These are phyloP conservation scores for Athelia psychrophila DNA, from an alignment of 1,284 basidiomycete species.

Conservation along the genomic window DNA sequence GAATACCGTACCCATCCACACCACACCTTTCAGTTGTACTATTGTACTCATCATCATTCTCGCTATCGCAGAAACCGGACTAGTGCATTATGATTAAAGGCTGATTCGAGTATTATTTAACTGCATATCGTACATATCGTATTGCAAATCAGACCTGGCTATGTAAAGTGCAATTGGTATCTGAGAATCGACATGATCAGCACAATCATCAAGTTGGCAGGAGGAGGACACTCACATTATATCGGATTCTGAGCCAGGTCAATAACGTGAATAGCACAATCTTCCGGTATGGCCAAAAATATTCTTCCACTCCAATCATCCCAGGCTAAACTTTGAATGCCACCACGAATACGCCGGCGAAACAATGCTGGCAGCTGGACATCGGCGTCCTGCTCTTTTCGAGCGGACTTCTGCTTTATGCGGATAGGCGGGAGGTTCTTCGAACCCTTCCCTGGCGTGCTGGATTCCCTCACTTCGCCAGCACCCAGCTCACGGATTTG, in stretches of 20 bases:
- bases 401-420: background rate
- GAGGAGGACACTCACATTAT: conserved; percentile 24
- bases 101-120: conserved; percentile 27
- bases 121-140: conserved; percentile 12
- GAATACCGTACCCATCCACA: background rate
- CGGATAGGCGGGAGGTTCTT: background rate
- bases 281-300: conserved; percentile 28
- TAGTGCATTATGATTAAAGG: conserved; percentile 16
- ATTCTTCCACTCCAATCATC: conserved; percentile 42
- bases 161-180: background rate
- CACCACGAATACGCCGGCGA: conserved; percentile 14
- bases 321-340: conserved; percentile 34
- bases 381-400: background rate
- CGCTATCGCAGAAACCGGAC: background rate
- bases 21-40: background rate
- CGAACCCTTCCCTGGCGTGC: conserved; percentile 14
- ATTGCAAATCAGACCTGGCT: too few relatives aligned
- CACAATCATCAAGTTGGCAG: background rate
- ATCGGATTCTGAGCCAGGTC: conserved; percentile 36
- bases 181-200: background rate
- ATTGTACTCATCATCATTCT: conserved; percentile 2
- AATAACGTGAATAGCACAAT: conserved; percentile 27
- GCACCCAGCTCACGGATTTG: conserved; percentile 15
- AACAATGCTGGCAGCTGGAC: conserved; percentile 10
- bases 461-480: conserved; percentile 1